phyloP scores from a whole-genome alignment of 768 basidiomycete species.

The Naganishia randhawae region DNA sequence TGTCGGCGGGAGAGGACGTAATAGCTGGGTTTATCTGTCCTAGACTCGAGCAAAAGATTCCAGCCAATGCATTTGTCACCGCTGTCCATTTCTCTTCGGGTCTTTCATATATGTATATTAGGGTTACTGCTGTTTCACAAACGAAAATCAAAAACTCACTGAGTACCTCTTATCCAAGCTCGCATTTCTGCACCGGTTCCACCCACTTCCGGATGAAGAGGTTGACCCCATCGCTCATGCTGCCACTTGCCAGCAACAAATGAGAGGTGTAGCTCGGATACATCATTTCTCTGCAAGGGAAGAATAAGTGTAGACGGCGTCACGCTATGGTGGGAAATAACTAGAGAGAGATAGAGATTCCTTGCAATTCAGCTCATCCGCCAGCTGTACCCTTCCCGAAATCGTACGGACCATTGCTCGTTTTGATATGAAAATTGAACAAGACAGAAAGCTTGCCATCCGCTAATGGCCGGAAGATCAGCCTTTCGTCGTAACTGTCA shows the following conservation, averaged over 20 bases:
- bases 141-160: slow-evolving; percentile 20
- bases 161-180: slow-evolving; percentile 78
- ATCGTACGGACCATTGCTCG: slow-evolving; percentile 41
- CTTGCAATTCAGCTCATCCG: neutral
- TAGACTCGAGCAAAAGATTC: slow-evolving; percentile 89
- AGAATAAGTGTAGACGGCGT: slow-evolving; percentile 84
- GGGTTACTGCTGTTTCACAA: slow-evolving; percentile 35
- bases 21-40: slow-evolving; percentile 56
- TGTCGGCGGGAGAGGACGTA: slow-evolving; percentile 61
- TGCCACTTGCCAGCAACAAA: slow-evolving; percentile 91
- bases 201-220: slow-evolving; percentile 64
- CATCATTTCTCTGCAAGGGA: slow-evolving; percentile 75
- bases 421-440: slow-evolving; percentile 70
- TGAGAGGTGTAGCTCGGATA: slow-evolving; percentile 81
- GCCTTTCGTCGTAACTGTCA: slow-evolving; percentile 52
- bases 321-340: slow-evolving; percentile 64
- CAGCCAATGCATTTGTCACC: slow-evolving; percentile 81
- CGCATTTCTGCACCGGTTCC: slow-evolving; percentile 83
- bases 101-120: slow-evolving; percentile 53
- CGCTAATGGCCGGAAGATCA: slow-evolving; percentile 61
- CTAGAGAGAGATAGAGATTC: neutral
- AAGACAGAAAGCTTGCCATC: slow-evolving; percentile 78
- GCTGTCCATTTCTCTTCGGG: slow-evolving; percentile 76
- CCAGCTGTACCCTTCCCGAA: neutral
- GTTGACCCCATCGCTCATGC: slow-evolving; percentile 76